Evolutionary conservation across 2,329 filamentous ascomycete species (phyloP).

Genomic region (Trichoderma sp.): DNA sequence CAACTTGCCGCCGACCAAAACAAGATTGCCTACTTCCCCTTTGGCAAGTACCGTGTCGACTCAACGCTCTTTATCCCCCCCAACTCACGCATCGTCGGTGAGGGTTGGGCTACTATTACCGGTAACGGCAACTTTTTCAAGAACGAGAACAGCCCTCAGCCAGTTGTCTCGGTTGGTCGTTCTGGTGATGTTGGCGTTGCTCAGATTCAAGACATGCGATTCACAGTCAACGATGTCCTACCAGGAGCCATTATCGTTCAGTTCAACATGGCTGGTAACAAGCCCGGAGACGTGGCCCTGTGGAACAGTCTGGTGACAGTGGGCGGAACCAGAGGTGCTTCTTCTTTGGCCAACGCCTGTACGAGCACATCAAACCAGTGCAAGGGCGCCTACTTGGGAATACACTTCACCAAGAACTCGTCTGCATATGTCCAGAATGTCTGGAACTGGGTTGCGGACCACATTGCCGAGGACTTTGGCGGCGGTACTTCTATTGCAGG

Average conservation of each 20-base stretch:
- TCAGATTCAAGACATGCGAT: slow-evolving; percentile 55
- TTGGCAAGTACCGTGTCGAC: slow-evolving; percentile 34
- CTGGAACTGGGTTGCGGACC: slow-evolving; percentile 50
- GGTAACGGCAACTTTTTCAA: slow-evolving; percentile 47
- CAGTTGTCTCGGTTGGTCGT: slow-evolving; percentile 54
- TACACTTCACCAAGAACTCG: slow-evolving; percentile 48
- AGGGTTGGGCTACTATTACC: slow-evolving; percentile 56
- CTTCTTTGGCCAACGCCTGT: slow-evolving; percentile 44
- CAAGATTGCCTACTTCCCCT: slow-evolving; percentile 37
- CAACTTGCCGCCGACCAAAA: slow-evolving; percentile 38
- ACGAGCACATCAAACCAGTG: slow-evolving; percentile 39
- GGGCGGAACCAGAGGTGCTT: slow-evolving; percentile 45
- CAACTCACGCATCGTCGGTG: slow-evolving; percentile 56
- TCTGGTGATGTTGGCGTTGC: slow-evolving; percentile 51
- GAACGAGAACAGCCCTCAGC: slow-evolving; percentile 48
- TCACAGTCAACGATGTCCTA: slow-evolving; percentile 51
- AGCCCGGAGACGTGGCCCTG: slow-evolving; percentile 52
- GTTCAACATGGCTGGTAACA: slow-evolving; percentile 51
- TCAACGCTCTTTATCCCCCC: slow-evolving; percentile 33
- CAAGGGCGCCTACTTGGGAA: slow-evolving; percentile 49
- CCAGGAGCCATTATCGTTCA: slow-evolving; percentile 46
- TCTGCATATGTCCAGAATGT: slow-evolving; percentile 32
- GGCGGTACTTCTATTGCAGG: slow-evolving; percentile 49
- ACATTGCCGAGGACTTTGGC: slow-evolving; percentile 50
- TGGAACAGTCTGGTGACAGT: slow-evolving; percentile 50